Conservation (phyloP, 345 rosid genomes). For the Acer saccharum region DNA sequence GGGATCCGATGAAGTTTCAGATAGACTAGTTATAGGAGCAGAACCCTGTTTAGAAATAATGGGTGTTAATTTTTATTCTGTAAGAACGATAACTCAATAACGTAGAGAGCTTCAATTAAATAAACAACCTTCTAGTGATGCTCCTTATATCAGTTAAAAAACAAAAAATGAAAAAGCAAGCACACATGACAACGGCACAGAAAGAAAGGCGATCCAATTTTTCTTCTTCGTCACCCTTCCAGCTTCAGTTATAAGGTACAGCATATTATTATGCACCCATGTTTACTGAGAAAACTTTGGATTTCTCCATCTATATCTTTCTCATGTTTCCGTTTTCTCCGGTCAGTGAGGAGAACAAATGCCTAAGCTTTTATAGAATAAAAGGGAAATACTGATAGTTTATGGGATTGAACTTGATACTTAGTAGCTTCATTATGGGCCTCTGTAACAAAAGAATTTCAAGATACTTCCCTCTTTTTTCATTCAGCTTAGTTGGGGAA, state of each 20-base stretch:
- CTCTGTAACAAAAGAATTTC: too few relatives aligned
- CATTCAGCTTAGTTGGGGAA: too few relatives aligned
- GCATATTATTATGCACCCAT: background rate
- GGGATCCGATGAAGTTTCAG: slow-evolving; percentile 85
- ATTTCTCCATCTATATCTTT: too few relatives aligned
- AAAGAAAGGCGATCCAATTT: background rate
- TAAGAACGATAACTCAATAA: background rate
- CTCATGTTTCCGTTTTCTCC: background rate
- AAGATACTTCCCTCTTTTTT: too few relatives aligned
- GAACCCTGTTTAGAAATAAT: slow-evolving; percentile 55
- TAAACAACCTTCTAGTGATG: background rate
- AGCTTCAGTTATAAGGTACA: background rate
- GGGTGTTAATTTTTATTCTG: slow-evolving; percentile 8
- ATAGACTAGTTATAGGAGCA: slow-evolving; percentile 77
- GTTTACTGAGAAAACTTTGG: background rate
- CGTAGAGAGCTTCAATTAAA: background rate
- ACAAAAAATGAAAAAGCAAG: background rate
- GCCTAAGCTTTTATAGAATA: background rate
- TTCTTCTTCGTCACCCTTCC: background rate
- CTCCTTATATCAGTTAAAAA: background rate
- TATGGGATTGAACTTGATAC: too few relatives aligned
- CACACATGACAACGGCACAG: background rate
- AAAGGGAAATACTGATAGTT: background rate
- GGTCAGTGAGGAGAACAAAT: background rate
- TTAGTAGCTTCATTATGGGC: too few relatives aligned